A percentile compares a stretch with the other conserved stretches of the same genome.
phyloP scores from a whole-genome alignment of 495 filamentous ascomycete genomes.

The Parathielavia appendiculata region DNA sequence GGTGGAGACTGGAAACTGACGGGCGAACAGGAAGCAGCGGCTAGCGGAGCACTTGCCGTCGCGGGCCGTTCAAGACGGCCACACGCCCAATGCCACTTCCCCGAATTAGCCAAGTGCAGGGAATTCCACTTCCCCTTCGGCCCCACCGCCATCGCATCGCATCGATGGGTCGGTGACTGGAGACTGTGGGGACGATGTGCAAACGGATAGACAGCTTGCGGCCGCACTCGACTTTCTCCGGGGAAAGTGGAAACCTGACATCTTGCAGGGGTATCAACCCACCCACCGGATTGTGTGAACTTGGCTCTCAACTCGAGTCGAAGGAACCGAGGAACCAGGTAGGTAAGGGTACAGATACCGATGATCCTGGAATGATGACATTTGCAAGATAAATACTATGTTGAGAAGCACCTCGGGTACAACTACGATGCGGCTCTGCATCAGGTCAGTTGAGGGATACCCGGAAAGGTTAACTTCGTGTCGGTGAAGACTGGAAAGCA shows the following conservation, averaged over 20 bases:
- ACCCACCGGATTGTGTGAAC: too few species aligned
- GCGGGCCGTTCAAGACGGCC: slow-evolving; percentile 4
- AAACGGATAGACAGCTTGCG: not conserved
- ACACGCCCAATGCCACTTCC: slow-evolving; percentile 9
- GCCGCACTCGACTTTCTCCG: not conserved
- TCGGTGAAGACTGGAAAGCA: too few species aligned
- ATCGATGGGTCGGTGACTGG: not conserved
- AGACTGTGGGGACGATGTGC: slow-evolving; percentile 1
- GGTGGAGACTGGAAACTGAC: not conserved
- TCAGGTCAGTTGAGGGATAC: too few species aligned
- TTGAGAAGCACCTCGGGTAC: too few species aligned
- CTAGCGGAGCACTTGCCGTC: slow-evolving; percentile 12
- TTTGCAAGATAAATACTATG: too few species aligned
- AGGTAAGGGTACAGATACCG: too few species aligned
- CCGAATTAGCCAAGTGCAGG: slow-evolving; percentile 12
- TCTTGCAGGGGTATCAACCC: too few species aligned
- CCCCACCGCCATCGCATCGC: slow-evolving; percentile 9
- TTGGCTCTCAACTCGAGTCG: too few species aligned
- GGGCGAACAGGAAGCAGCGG: not conserved
- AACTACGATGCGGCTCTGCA: too few species aligned
- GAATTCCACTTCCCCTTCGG: not conserved
- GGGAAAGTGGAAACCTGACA: not conserved
- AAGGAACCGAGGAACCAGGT: too few species aligned
- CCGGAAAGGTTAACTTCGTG: too few species aligned
- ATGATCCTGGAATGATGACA: too few species aligned